Percentiles rank a stretch among this genome's conserved stretches.
phyloP scores from a whole-genome alignment of 352 stramenopile species.

The Globisporangium cylindrosporum region DNA sequence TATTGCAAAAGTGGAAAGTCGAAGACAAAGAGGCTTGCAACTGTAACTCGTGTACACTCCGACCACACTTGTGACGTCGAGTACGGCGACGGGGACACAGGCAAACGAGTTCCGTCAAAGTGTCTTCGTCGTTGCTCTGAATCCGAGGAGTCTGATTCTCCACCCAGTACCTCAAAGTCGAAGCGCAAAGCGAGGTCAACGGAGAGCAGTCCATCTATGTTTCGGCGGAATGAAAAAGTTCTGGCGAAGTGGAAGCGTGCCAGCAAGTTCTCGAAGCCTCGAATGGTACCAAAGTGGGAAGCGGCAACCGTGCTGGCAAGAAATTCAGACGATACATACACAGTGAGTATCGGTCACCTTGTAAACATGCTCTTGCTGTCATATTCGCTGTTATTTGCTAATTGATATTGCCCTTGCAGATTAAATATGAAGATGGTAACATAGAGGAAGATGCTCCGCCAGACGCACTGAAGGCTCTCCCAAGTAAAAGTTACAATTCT shows the following conservation, averaged over 20 bases:
- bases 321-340: slow-evolving; percentile 40
- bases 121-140: slow-evolving; percentile 27
- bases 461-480: slow-evolving; percentile 25
- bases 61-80: slow-evolving; percentile 61
- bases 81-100: slow-evolving; percentile 52
- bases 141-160: slow-evolving; percentile 30
- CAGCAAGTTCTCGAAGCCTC: slow-evolving; percentile 39
- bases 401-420: slow-evolving; percentile 25
- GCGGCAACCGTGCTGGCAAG: slow-evolving; percentile 31
- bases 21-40: slow-evolving; percentile 28
- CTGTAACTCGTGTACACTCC: slow-evolving; percentile 35
- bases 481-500: background rate
- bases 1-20: slow-evolving; percentile 31
- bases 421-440: slow-evolving; percentile 44
- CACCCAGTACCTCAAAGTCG: background rate
- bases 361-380: background rate
- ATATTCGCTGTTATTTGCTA: slow-evolving; percentile 8
- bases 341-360: slow-evolving; percentile 16
- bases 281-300: slow-evolving; percentile 25
- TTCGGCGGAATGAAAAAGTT: slow-evolving; percentile 32
- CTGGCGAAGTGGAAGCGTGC: slow-evolving; percentile 33
- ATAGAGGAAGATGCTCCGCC: slow-evolving; percentile 54
- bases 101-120: slow-evolving; percentile 30
- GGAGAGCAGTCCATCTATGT: slow-evolving; percentile 9
- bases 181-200: slow-evolving; percentile 6